phyloP scores from a whole-genome alignment of 129 eudicot species.

The Flaveria bidentis region DNA sequence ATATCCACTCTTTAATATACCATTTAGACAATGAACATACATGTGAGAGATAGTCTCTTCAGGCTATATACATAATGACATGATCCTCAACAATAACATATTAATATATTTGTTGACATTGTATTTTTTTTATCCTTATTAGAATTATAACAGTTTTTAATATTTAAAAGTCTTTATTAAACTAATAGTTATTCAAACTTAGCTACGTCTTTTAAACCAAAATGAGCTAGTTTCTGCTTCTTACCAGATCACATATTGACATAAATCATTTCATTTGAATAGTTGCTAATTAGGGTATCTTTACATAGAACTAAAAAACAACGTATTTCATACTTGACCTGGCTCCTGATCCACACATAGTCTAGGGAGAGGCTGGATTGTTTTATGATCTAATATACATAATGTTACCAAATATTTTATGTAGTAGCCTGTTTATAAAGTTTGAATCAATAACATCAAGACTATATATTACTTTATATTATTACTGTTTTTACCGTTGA shows the following conservation, averaged over 20 bases:
- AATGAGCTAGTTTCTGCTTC: not conserved
- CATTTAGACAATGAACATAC: constrained; percentile 1
- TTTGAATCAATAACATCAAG: too few relatives aligned
- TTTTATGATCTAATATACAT: too few relatives aligned
- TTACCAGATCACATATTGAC: not conserved
- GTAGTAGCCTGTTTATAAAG: too few relatives aligned
- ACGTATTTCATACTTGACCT: too few relatives aligned
- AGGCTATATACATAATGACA: not conserved
- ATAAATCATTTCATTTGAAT: not conserved
- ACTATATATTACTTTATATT: too few relatives aligned
- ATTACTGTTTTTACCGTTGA: not conserved
- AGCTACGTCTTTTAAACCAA: not conserved
- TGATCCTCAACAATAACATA: not conserved
- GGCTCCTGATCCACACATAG: too few relatives aligned
- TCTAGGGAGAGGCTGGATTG: too few relatives aligned
- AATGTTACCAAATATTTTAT: too few relatives aligned
- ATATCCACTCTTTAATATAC: not conserved
- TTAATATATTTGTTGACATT: not conserved
- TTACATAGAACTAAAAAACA: not conserved
- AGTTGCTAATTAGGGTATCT: not conserved
- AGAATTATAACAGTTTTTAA: not conserved
- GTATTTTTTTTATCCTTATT: not conserved
- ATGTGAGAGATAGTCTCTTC: constrained; percentile 3
- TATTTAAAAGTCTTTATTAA: not conserved
- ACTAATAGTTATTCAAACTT: too few relatives aligned